Conservation (phyloP, 2,329 filamentous ascomycete genomes). For the Aspergillus ruber region DNA sequence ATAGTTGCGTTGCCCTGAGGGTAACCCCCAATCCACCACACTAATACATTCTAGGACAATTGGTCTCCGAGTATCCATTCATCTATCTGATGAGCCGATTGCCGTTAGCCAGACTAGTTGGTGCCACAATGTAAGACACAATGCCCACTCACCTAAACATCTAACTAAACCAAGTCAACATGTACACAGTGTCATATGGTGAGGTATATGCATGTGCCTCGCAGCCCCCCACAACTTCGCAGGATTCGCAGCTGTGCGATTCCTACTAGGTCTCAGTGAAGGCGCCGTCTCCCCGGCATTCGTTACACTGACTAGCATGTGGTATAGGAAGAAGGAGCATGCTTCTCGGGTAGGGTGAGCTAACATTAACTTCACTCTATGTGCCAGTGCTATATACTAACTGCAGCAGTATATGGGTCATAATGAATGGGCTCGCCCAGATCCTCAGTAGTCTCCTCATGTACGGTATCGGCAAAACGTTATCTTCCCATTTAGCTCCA, state of each 20-base stretch:
- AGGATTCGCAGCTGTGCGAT: conserved; percentile 18
- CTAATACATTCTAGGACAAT: conserved; percentile 29
- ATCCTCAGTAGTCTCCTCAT: conserved; percentile 5
- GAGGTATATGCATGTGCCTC: not conserved
- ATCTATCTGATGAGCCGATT: conserved; percentile 48
- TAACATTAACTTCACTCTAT: not conserved
- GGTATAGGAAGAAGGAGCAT: conserved; percentile 31
- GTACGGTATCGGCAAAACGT: not conserved
- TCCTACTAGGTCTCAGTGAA: conserved; percentile 37
- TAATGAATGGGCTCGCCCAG: conserved; percentile 5
- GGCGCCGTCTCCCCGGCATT: conserved; percentile 39
- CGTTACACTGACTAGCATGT: conserved; percentile 36
- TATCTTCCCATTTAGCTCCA: conserved; percentile 22
- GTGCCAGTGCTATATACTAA: not conserved
- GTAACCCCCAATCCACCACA: no score
- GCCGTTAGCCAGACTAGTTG: conserved; percentile 47
- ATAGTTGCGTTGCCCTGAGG: no score
- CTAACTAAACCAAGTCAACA: no score
- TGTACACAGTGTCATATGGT: not conserved
- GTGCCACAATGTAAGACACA: conserved; percentile 37
- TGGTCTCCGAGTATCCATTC: conserved; percentile 45
- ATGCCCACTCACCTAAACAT: no score
- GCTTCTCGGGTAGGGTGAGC: conserved; percentile 18
- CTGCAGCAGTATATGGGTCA: not conserved
- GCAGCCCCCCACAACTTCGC: not conserved